phyloP scores from a whole-genome alignment of 2,329 filamentous ascomycete species.

The Aspergillus novoparasiticus region DNA sequence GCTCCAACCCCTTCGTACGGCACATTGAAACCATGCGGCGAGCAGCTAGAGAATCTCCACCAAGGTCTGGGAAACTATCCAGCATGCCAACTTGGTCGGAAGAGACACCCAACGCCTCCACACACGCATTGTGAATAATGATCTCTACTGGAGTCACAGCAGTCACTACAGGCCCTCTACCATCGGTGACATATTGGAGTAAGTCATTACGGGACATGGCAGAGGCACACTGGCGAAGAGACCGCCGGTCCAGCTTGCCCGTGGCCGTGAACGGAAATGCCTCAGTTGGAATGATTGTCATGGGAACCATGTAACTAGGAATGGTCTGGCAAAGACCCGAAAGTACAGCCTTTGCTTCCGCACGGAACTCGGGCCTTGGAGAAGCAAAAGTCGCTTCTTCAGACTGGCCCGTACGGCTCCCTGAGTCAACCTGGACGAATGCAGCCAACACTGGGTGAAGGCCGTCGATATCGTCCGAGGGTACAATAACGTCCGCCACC shows the following conservation, averaged over 20 bases:
- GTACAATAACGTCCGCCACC: neutral
- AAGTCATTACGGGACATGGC: too few species aligned
- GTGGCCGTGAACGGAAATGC: slow-evolving; percentile 23
- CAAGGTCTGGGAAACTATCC: neutral
- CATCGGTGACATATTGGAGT: too few species aligned
- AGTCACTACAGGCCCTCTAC: too few species aligned
- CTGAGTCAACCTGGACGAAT: neutral
- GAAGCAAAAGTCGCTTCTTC: neutral
- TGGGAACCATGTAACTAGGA: slow-evolving; percentile 30
- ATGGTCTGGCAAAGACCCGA: slow-evolving; percentile 5
- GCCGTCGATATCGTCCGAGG: neutral
- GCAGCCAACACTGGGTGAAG: neutral
- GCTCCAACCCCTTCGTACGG: neutral
- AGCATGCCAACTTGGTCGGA: too few species aligned
- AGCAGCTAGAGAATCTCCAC: neutral
- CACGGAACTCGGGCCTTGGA: neutral
- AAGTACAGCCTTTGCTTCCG: neutral
- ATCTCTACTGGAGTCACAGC: too few species aligned
- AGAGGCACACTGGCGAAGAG: too few species aligned
- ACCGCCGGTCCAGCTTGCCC: slow-evolving; percentile 36
- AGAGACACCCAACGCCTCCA: too few species aligned
- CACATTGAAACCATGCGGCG: neutral
- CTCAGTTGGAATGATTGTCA: slow-evolving; percentile 18
- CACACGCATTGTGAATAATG: too few species aligned
- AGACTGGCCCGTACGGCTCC: neutral